Evolutionary conservation across 768 basidiomycete genomes (phyloP).

Genomic region (Amanita inopinata): DNA sequence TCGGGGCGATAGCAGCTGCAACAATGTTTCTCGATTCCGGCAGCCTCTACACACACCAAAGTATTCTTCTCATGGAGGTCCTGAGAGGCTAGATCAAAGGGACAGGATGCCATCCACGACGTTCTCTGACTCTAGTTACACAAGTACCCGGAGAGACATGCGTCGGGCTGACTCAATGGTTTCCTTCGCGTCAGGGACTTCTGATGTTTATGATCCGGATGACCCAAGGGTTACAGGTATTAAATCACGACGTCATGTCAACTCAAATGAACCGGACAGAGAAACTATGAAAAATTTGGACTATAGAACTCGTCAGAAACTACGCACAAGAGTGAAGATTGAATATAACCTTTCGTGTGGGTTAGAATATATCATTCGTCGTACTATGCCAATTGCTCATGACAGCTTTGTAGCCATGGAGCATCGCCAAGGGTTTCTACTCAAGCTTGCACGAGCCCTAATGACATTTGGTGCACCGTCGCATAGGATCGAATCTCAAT

Average conservation of each 20-base stretch:
- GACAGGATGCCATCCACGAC: background rate
- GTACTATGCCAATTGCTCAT: background rate
- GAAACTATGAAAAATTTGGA: slow-evolving; percentile 54
- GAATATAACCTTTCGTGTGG: slow-evolving; percentile 70
- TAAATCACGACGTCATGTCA: slow-evolving; percentile 38
- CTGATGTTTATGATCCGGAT: slow-evolving; percentile 57
- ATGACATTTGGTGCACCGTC: slow-evolving; percentile 92
- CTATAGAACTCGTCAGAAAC: slow-evolving; percentile 58
- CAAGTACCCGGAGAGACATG: slow-evolving; percentile 19
- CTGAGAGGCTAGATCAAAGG: slow-evolving; percentile 8
- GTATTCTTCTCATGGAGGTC: slow-evolving; percentile 8
- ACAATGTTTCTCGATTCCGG: no score
- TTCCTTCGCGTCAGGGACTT: slow-evolving; percentile 31
- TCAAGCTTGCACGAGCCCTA: slow-evolving; percentile 76
- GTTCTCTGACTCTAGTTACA: slow-evolving; percentile 11
- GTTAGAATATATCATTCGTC: slow-evolving; percentile 10
- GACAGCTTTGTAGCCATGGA: slow-evolving; percentile 45
- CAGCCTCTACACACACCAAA: background rate
- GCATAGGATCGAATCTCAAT: slow-evolving; percentile 89
- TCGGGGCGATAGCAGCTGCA: no score
- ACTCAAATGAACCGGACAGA: slow-evolving; percentile 53
- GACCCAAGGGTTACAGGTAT: slow-evolving; percentile 63
- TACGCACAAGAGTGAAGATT: slow-evolving; percentile 53
- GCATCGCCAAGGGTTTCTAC: slow-evolving; percentile 75
- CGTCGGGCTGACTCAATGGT: slow-evolving; percentile 33